Conservation (phyloP, 2,329 filamentous ascomycete species). For the Teratosphaeria zuluensis region DNA sequence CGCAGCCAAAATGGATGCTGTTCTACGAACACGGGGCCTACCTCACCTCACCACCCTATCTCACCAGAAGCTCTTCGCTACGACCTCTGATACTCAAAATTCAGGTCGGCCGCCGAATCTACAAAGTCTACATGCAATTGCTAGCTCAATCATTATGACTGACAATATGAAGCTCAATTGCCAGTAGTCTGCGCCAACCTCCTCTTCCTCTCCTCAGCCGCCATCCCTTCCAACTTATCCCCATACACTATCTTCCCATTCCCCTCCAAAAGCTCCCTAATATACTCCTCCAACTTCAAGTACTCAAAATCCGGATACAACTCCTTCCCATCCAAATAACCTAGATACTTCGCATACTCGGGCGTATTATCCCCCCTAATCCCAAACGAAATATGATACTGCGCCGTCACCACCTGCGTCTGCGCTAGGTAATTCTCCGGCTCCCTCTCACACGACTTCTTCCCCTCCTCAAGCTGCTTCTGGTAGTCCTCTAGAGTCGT, state of each 20-base stretch:
- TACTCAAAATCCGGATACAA: constrained; percentile 2
- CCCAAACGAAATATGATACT: constrained; percentile 40
- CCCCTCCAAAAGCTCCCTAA: not conserved
- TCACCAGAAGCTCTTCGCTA: no score
- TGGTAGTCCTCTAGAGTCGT: constrained; percentile 27
- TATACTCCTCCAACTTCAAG: not conserved
- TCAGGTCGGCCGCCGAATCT: no score
- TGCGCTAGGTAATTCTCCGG: not conserved
- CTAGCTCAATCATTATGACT: no score
- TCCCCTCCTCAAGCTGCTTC: constrained; percentile 25
- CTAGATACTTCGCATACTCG: constrained; percentile 43
- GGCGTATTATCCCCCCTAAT: constrained; percentile 46
- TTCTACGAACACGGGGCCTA: not conserved
- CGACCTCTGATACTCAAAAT: no score
- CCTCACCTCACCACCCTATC: no score
- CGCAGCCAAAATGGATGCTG: not conserved
- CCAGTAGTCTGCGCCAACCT: not conserved
- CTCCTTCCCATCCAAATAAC: constrained; percentile 40
- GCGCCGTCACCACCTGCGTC: constrained; percentile 11
- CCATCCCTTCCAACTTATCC: not conserved
- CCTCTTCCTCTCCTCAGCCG: not conserved
- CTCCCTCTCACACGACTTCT: not conserved
- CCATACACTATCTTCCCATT: not conserved
- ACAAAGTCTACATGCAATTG: no score
- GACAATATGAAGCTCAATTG: not conserved